phyloP scores from a whole-genome alignment of 768 basidiomycete species.

The Xerocomellus dryophilus region DNA sequence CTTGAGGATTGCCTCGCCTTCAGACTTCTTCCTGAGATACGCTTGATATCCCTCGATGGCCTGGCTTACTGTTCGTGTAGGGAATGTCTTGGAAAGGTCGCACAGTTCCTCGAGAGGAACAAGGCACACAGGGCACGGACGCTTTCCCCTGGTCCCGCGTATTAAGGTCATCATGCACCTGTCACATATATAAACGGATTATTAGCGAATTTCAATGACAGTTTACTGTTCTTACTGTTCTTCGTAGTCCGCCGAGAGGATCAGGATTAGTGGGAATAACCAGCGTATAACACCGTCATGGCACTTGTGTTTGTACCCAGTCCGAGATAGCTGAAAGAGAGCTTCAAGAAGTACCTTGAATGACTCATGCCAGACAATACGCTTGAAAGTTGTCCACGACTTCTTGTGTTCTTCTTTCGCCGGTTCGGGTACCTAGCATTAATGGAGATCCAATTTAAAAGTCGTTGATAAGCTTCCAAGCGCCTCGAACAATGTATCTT shows the following conservation, averaged over 20 bases:
- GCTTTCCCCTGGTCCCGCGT: not conserved
- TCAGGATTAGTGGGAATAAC: not conserved
- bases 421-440: not conserved
- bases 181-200: too few relatives aligned
- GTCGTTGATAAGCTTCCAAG: too few relatives aligned
- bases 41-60: not conserved
- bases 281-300: not conserved
- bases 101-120: not conserved
- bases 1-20: not conserved
- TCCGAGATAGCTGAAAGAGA: not conserved
- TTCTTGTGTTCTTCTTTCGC: not conserved
- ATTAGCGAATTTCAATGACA: too few relatives aligned
- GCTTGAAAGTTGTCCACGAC: not conserved
- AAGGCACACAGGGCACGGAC: not conserved
- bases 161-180: not conserved
- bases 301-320: not conserved
- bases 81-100: not conserved
- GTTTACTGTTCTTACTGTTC: not conserved
- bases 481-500: not conserved
- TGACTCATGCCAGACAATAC: not conserved
- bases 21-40: not conserved
- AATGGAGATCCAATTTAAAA: too few relatives aligned
- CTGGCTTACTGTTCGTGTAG: not conserved
- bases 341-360: not conserved
- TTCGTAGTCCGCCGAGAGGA: not conserved